Base-by-base conservation (phyloP, 2,329 filamentous ascomycete genomes). In the Periconia macrospinosa region DNA sequence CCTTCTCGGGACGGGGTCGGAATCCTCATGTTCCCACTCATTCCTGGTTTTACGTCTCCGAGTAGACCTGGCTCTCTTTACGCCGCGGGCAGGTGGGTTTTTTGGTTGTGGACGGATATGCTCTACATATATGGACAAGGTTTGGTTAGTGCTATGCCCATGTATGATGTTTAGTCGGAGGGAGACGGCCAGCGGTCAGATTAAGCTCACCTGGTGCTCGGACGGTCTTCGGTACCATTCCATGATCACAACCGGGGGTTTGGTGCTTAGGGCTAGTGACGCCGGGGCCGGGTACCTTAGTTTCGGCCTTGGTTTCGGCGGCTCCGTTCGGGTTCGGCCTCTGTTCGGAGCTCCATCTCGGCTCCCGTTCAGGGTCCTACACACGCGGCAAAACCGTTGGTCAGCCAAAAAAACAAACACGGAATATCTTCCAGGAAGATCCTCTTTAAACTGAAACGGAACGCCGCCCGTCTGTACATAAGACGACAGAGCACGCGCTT, bases 1-100 rank as follows among this genome's bases (percentile, higher is more conserved):
- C 30, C 9, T 49, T 59, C 3, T 55, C 13, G 14, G 60, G 49
- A 19, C 44, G 41, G 50, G 53, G 14, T 49, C 44, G 33, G 27
- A 1, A 14, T 45, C 30, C n/a, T 59, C 57, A 14, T 60, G 56
- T 18, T 53, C 41, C 6, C 58, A 47, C 9, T 48, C 46, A 27
- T 41, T 19, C 6, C 14, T 18, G 17, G 14, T 18, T 1, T 15
- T 17, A 9, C n/a, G 45, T 27, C 8, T n/a, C 33, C 14, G 27
- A 7, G n/a, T 19, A 14, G 30, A 30, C 18, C 52, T 8, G 56
- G 48, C 2, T 58, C 56, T 61, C 49, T 41, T 49, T 49, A 27
- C 19, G 18, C 15, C 20, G 3, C 30, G 44, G 40, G 41, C 27
- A 42, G 27, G 9, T 27, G 45, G 23, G 23, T 8, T 8, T 46